These are phyloP conservation scores for Pleodorina starrii DNA, from an alignment of 139 green algal genomes.

Conservation along the genomic window DNA sequence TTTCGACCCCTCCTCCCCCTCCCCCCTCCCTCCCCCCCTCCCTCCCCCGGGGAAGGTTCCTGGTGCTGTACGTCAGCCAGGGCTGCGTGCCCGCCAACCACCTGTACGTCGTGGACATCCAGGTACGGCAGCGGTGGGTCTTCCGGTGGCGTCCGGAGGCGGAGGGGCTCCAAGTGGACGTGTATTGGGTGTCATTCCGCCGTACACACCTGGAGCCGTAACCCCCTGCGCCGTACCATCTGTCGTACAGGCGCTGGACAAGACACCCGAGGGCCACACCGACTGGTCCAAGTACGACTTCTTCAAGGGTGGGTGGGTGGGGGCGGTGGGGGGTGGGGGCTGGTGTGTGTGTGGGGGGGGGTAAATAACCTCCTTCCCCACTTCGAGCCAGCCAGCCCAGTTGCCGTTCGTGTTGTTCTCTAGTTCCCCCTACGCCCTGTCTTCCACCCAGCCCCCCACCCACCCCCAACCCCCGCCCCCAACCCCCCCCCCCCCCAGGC, in stretches of 20 bases:
- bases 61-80: conserved; percentile 80
- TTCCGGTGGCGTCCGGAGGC: too few relatives aligned
- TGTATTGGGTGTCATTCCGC: too few relatives aligned
- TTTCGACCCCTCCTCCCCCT: neutral
- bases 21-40: neutral
- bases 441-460: neutral
- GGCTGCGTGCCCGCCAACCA: conserved; percentile 90
- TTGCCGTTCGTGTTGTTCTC: too few relatives aligned
- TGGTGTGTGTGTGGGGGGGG: neutral
- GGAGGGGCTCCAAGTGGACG: too few relatives aligned
- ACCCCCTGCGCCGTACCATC: too few relatives aligned
- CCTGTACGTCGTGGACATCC: conserved; percentile 69
- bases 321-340: neutral
- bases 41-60: conserved; percentile 66
- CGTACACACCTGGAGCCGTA: too few relatives aligned
- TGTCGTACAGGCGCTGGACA: conserved; percentile 14
- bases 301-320: conserved; percentile 50
- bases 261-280: conserved; percentile 50
- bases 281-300: conserved; percentile 76
- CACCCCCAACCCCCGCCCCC: neutral
- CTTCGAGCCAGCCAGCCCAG: too few relatives aligned
- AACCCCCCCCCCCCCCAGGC: conserved; percentile 44
- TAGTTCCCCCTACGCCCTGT: neutral
- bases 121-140: conserved; percentile 2
- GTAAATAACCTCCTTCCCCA: neutral